phyloP scores from a whole-genome alignment of 352 stramenopile genomes.

The Phytophthora foliorum region DNA sequence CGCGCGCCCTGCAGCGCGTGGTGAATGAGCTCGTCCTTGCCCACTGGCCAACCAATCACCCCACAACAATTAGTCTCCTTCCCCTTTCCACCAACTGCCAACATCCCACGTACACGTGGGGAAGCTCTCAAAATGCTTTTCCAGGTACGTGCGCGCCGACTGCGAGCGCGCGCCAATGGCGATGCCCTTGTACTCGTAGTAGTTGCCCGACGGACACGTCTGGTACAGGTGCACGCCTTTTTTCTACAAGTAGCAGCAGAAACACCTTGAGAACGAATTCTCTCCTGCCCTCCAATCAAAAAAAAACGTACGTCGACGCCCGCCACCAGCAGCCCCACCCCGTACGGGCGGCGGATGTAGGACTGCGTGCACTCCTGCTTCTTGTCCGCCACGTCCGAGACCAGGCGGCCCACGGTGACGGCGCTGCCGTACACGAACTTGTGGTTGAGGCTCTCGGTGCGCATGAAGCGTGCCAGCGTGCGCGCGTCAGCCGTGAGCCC shows the following conservation, averaged over 20 bases:
- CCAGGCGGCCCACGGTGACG: constrained; percentile 95
- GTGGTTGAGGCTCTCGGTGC: constrained; percentile 99
- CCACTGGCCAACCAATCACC: constrained; percentile 49
- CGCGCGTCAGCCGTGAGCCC: constrained; percentile 98
- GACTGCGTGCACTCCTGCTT: constrained; percentile 99
- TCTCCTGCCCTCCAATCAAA: not conserved
- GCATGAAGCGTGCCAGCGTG: constrained; percentile 95
- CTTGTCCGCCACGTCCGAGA: constrained; percentile 98
- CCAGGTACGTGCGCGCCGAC: constrained; percentile 98
- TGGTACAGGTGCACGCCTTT: constrained; percentile 98
- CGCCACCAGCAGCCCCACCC: constrained; percentile 97
- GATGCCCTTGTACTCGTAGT: constrained; percentile 99
- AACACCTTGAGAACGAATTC: constrained; percentile 12
- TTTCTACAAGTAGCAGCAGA: constrained; percentile 69
- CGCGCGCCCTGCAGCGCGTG: constrained; percentile 97
- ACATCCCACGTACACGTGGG: constrained; percentile 61
- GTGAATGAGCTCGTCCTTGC: constrained; percentile 98
- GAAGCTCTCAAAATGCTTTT: constrained; percentile 98
- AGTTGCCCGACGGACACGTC: constrained; percentile 98
- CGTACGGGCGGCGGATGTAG: constrained; percentile 99
- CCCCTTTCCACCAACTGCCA: not conserved
- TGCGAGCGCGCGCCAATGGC: constrained; percentile 98
- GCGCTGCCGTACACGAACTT: constrained; percentile 99
- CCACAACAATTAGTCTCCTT: not conserved
- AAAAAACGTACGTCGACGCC: constrained; percentile 79